Evolutionary conservation across 2,329 filamentous ascomycete genomes (phyloP).

Genomic region (Verticillium longisporum): DNA sequence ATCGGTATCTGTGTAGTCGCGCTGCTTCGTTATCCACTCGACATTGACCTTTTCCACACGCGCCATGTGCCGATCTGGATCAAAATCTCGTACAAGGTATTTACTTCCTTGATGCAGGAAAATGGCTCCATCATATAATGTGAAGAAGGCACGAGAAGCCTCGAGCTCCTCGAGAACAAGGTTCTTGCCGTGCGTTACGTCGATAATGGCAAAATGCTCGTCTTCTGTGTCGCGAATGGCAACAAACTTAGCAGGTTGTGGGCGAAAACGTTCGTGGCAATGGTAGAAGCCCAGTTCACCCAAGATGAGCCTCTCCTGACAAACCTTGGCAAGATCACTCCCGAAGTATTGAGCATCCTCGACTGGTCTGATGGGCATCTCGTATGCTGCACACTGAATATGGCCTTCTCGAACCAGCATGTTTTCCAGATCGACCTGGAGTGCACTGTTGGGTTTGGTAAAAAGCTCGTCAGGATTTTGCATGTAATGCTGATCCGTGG

Average conservation of each 20-base stretch:
- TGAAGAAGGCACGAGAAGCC: conserved; percentile 89
- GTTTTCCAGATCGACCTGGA: conserved; percentile 89
- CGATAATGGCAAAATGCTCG: conserved; percentile 89
- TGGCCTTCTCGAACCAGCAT: conserved; percentile 89
- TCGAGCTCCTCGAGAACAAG: conserved; percentile 92
- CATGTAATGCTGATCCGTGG: conserved; percentile 96
- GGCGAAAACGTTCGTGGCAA: conserved; percentile 81
- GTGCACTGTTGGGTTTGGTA: conserved; percentile 78
- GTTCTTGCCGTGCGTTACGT: conserved; percentile 77
- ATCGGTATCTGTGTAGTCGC: conserved; percentile 91
- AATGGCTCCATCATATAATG: conserved; percentile 92
- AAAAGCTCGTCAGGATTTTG: conserved; percentile 91
- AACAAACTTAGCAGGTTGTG: conserved; percentile 74
- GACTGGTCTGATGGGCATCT: conserved; percentile 81
- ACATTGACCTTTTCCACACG: conserved; percentile 85
- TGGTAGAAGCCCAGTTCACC: conserved; percentile 83
- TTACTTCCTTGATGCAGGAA: conserved; percentile 94
- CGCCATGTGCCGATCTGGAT: conserved; percentile 72
- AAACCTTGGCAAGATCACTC: conserved; percentile 61
- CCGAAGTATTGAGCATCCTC: conserved; percentile 78
- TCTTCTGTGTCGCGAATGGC: conserved; percentile 84
- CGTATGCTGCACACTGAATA: conserved; percentile 88
- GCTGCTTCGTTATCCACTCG: conserved; percentile 89
- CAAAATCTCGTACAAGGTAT: conserved; percentile 87
- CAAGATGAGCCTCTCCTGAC: conserved; percentile 63